phyloP scores from a whole-genome alignment of 2,329 filamentous ascomycete genomes.

The Ceratocystiopsis minuta region DNA sequence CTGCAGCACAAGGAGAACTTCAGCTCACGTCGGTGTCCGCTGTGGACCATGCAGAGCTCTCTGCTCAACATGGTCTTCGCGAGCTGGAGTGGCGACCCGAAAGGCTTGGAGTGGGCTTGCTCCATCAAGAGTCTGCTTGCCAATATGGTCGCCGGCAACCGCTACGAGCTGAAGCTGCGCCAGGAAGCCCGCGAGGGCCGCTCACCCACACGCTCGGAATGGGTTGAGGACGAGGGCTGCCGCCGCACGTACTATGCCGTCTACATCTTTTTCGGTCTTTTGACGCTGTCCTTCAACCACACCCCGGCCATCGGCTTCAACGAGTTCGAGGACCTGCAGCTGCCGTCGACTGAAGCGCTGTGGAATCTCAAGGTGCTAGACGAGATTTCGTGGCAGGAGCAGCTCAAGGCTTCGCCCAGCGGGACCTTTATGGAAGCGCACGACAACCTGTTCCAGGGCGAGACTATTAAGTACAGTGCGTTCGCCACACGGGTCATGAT shows the following conservation, averaged over 20 bases:
- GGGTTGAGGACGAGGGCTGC: slow-evolving; percentile 94
- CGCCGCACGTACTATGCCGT: slow-evolving; percentile 94
- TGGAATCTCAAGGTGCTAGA: slow-evolving; percentile 77
- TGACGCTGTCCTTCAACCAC: slow-evolving; percentile 94
- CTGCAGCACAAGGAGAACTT: slow-evolving; percentile 97
- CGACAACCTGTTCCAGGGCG: slow-evolving; percentile 87
- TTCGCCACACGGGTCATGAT: slow-evolving; percentile 98
- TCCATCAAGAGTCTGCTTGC: slow-evolving; percentile 96
- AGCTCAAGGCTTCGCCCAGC: slow-evolving; percentile 48
- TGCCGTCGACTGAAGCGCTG: slow-evolving; percentile 82
- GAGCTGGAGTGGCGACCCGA: slow-evolving; percentile 96
- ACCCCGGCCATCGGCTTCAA: slow-evolving; percentile 97
- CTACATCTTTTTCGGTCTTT: slow-evolving; percentile 93
- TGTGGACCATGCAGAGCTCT: slow-evolving; percentile 97
- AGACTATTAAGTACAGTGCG: slow-evolving; percentile 78
- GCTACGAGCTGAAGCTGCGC: slow-evolving; percentile 87
- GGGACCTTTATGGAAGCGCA: slow-evolving; percentile 89
- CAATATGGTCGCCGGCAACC: slow-evolving; percentile 96
- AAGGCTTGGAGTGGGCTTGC: slow-evolving; percentile 94
- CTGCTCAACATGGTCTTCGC: slow-evolving; percentile 97
- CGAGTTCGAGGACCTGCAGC: slow-evolving; percentile 82
- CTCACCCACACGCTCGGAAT: slow-evolving; percentile 65
- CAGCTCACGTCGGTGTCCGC: slow-evolving; percentile 86
- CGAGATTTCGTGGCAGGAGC: slow-evolving; percentile 70
- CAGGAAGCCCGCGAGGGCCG: slow-evolving; percentile 68